Base-by-base conservation (phyloP, 306 rosid species). In the Dryas octopetala region DNA sequence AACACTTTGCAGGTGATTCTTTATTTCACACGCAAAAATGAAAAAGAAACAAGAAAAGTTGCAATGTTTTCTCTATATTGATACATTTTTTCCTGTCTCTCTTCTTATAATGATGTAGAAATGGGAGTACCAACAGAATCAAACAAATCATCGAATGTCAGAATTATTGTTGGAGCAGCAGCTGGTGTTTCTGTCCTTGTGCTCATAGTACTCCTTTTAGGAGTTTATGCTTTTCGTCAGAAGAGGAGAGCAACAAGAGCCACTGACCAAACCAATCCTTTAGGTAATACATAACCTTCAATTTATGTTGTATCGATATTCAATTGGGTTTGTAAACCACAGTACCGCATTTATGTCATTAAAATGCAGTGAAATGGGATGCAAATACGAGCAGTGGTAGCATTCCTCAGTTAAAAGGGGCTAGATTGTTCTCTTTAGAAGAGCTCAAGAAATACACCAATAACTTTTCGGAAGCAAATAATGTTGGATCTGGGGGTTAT, bases 401-500 rank as follows among this genome's bases (percentile, higher is more conserved):
- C 7, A 7, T 66, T 71, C 93, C 96, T 38, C 88, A 81, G 66
- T 71, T 90, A 50, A 88, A 83, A 79, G 98, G 93, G 47, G 91
- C 96, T 2, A 87, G 83, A 77, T 83, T 85, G 62, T 91, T 93
- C 87, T 75, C 87, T 45, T 91, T 86, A 48, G 88, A 88, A 76
- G 98, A 93, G 88, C 79, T 93, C 23, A 79, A 75, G 76, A 88
- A 63, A 68, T 86, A 52, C 86, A 89, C 85, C 80, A 86, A 81
- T 70, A 84, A 85, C 46, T 88, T 90, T 76, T 84, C 91, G 45
- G 74, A 49, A 46, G 81, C 48, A 9, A 88, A 86, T 54, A 82
- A 62, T 16, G 65, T 88, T 74, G 96, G 96, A 75, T 76, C 88
- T 41, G 98, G 98, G 8, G 97, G 98, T 12, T 89, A 93, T 69